Conservation (phyloP, 148 eudicot genomes). For the Pharnaceum exiguum region DNA sequence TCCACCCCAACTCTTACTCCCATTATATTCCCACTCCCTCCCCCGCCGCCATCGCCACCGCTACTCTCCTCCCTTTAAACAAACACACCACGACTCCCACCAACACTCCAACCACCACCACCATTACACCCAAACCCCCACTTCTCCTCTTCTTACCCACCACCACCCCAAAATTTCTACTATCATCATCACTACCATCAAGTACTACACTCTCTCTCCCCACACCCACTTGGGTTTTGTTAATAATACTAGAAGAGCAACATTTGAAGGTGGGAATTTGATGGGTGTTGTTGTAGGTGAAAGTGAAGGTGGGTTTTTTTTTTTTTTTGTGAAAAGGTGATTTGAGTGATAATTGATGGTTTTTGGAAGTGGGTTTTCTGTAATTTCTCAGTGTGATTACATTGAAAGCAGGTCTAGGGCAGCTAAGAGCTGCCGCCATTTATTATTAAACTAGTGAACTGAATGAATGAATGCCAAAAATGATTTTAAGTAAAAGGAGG, state of each 20-base stretch:
- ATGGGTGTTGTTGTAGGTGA: too few species aligned
- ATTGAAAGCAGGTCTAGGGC: constrained; percentile 17
- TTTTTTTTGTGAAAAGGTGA: constrained; percentile 14
- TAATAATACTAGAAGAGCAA: too few species aligned
- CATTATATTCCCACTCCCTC: too few species aligned
- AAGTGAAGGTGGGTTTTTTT: too few species aligned
- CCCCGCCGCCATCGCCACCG: constrained; percentile 49
- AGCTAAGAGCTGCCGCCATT: constrained; percentile 16
- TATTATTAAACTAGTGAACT: not conserved
- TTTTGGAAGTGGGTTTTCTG: constrained; percentile 12
- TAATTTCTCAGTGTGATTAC: too few species aligned
- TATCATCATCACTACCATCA: too few species aligned
- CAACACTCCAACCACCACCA: constrained; percentile 37
- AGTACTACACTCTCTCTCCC: too few species aligned
- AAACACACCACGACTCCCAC: constrained; percentile 56
- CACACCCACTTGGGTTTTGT: too few species aligned
- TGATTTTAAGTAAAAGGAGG: constrained; percentile 3
- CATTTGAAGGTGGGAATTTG: too few species aligned
- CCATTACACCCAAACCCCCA: constrained; percentile 22
- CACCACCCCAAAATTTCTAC: constrained; percentile 10
- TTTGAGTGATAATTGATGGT: constrained; percentile 6
- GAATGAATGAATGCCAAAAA: not conserved
- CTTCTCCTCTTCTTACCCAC: not conserved
- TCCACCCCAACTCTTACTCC: constrained; percentile 57
- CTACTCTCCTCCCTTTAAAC: constrained; percentile 43